Percentiles rank a stretch among this genome's conserved stretches.
These are phyloP conservation scores for Carallia pectinifolia DNA, from an alignment of 345 rosid genomes.

Conservation along the genomic window DNA sequence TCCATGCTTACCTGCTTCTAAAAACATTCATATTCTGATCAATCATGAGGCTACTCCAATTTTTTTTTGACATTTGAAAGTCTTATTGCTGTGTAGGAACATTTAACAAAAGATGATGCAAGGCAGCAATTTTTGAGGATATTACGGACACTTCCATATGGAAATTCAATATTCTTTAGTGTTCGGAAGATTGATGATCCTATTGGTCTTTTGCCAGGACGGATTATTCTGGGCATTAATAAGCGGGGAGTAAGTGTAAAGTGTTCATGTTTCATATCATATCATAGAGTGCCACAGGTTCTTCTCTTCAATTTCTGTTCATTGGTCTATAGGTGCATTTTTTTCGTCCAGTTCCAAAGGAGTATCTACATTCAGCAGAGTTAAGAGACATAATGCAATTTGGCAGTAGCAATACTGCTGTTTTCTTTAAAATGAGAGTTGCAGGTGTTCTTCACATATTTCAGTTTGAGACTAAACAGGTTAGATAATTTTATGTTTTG, in stretches of 20 bases:
- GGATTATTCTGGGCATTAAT: constrained; percentile 89
- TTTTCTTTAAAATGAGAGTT: constrained; percentile 97
- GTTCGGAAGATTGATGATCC: constrained; percentile 99
- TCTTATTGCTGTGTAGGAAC: constrained; percentile 51
- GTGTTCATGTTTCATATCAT: constrained; percentile 23
- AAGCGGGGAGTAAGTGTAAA: constrained; percentile 90
- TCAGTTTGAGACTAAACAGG: constrained; percentile 99
- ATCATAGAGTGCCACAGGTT: no score
- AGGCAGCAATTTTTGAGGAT: constrained; percentile 89
- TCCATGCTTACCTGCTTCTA: not conserved
- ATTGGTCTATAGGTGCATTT: constrained; percentile 67
- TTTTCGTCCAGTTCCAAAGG: constrained; percentile 97
- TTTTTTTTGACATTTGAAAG: not conserved
- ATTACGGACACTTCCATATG: constrained; percentile 80
- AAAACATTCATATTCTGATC: not conserved
- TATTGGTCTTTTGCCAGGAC: constrained; percentile 91
- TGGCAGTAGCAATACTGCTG: constrained; percentile 98
- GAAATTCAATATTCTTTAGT: constrained; percentile 88
- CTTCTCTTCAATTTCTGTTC: constrained; percentile 17
- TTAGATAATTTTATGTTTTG: constrained; percentile 10
- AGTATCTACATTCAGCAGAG: constrained; percentile 93
- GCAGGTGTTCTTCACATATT: constrained; percentile 98
- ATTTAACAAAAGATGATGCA: constrained; percentile 90
- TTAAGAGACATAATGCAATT: constrained; percentile 98
- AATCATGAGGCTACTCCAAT: not conserved